phyloP scores from a whole-genome alignment of 495 filamentous ascomycete genomes.

The Cudoniella acicularis region DNA sequence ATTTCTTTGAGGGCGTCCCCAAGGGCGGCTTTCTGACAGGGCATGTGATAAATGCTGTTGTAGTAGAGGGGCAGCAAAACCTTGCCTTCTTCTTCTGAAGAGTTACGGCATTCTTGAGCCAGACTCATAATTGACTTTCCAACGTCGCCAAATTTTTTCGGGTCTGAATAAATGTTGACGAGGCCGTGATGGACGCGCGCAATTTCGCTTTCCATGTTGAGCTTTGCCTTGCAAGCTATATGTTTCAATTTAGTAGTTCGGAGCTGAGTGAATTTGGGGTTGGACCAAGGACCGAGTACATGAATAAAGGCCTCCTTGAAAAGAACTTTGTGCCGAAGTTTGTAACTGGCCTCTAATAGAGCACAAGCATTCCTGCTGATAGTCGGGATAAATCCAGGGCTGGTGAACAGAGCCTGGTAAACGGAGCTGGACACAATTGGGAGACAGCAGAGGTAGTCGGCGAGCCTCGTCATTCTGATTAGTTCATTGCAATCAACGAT shows the following conservation, averaged over 20 bases:
- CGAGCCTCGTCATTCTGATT: slow-evolving; percentile 1
- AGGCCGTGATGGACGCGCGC: not conserved
- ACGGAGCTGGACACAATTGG: slow-evolving; percentile 4
- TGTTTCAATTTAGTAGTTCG: not conserved
- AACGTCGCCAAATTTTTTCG: not conserved
- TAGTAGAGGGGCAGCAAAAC: not conserved
- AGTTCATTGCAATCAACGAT: not conserved
- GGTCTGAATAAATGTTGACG: not conserved
- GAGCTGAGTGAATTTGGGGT: not conserved
- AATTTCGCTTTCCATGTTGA: not conserved
- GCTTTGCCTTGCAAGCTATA: not conserved
- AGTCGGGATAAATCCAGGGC: not conserved
- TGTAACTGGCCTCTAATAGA: not conserved
- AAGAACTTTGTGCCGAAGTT: slow-evolving; percentile 3
- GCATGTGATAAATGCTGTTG: not conserved
- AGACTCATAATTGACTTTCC: not conserved
- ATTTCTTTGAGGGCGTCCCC: not conserved
- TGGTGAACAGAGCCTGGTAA: not conserved
- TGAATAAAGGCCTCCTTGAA: slow-evolving; percentile 10
- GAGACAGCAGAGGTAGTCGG: slow-evolving; percentile 12
- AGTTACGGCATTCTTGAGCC: not conserved
- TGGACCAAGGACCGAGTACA: slow-evolving; percentile 3
- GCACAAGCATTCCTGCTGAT: not conserved
- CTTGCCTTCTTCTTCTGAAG: not conserved
- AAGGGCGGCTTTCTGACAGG: not conserved